Evolutionary conservation across 2,329 filamentous ascomycete genomes (phyloP).

Genomic region (Fusarium pseudocircinatum): DNA sequence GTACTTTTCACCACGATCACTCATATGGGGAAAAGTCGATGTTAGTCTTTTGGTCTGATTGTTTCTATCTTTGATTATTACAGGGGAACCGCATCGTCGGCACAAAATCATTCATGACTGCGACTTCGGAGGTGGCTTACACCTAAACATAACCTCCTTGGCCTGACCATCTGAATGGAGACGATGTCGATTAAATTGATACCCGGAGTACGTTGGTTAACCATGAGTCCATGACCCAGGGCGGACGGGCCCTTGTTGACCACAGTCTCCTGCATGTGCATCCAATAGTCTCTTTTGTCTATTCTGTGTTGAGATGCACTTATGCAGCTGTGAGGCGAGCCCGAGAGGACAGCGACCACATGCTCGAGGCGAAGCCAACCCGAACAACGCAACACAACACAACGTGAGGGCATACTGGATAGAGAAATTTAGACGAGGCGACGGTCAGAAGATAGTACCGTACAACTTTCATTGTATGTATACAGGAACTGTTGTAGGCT

Average conservation of each 20-base stretch:
- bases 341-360: neutral
- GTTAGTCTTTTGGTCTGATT: neutral
- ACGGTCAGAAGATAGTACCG: neutral
- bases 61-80: neutral
- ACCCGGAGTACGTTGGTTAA: neutral
- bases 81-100: neutral
- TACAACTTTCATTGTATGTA: neutral
- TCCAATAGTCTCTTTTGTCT: neutral
- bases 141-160: neutral
- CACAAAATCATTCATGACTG: neutral
- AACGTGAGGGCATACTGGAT: neutral
- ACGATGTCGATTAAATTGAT: neutral
- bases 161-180: constrained; percentile 4
- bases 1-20: neutral
- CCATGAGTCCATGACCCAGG: neutral
- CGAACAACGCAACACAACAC: neutral
- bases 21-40: neutral
- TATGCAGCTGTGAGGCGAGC: neutral
- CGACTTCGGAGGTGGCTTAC: constrained; percentile 1
- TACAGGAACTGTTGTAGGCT: neutral
- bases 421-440: neutral
- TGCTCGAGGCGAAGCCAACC: neutral
- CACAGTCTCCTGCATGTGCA: neutral
- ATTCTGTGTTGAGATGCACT: neutral
- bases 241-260: neutral